Base-by-base conservation (phyloP, 2,329 filamentous ascomycete species). In the Sporothrix curviconia region DNA sequence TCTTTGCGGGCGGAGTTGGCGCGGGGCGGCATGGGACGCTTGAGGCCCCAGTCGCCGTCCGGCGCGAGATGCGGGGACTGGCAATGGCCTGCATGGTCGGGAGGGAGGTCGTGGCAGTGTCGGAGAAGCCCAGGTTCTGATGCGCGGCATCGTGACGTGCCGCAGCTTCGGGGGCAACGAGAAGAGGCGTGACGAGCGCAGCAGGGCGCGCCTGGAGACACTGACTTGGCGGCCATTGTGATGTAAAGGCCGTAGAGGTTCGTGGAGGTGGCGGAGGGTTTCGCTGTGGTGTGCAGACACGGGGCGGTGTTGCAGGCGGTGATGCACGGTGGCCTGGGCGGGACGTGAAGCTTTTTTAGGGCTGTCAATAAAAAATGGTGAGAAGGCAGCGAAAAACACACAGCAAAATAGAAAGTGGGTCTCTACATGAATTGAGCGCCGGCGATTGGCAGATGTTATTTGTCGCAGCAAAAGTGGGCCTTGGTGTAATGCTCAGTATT, bases 41-140 rank as follows among this genome's bases (percentile, higher is more conserved):
- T 97, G 65, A 96, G 76, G 14, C 92, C 92, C 92, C 92, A 97
- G 68, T 97, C 92, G 36, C 92, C 92, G 67, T 83, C 40, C 78
- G 76, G 24, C 90, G 80, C 7, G 91, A 92, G 17, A 84, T 79
- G 44, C 80, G 75, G 6, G 90, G 86, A 0, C 90, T 92, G 14
- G 86, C 85, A 68, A 97, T 87, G 61, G 91, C 83, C 68, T 94
- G 89, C 69, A 88, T 82, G 54, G 85, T 90, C n/a, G 92, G 92
- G 72, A 87, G 88, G 30, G 83, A 81, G 60, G 82, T 78, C 14
- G 92, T 97, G 43, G 87, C 84, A 22, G 83, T 85, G 55, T 84
- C 77, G 15, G 88, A 91, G 61, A 76, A 72, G 61, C 74, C 77
- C 56, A 73, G 73, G 42, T 71, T 72, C 64, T 66, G 74, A 44